A percentile compares a stretch with the other conserved stretches of the same genome.
Conservation (phyloP, 352 stramenopile species). For the Aphanomyces cochlioides region DNA sequence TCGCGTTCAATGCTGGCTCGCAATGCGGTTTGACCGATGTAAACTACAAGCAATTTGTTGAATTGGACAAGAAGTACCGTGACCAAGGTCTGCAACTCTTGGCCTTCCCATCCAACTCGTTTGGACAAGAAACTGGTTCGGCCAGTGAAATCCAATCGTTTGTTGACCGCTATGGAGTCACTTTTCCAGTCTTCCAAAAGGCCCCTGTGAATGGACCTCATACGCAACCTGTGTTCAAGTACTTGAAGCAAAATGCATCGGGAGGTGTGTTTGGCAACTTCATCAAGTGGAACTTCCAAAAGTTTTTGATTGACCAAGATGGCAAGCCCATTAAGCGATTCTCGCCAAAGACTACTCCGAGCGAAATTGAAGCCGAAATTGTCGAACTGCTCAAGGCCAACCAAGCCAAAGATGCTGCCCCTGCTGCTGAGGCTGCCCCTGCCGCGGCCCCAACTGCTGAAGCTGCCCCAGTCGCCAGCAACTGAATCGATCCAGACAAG, state of each 20-base stretch:
- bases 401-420: no score
- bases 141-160: constrained; percentile 58
- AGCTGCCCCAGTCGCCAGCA: no score
- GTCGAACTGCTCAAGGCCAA: constrained; percentile 49
- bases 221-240: constrained; percentile 69
- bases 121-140: constrained; percentile 66
- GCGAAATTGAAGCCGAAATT: constrained; percentile 78
- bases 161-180: constrained; percentile 47
- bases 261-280: constrained; percentile 59
- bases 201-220: constrained; percentile 83
- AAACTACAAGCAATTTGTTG: constrained; percentile 75
- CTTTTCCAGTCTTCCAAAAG: constrained; percentile 64
- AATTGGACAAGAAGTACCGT: constrained; percentile 58
- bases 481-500: no score
- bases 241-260: constrained; percentile 71
- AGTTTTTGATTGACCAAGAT: constrained; percentile 84
- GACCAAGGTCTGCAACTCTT: constrained; percentile 56
- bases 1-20: constrained; percentile 72
- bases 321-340: constrained; percentile 73
- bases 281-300: constrained; percentile 89
- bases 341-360: constrained; percentile 54
- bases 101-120: constrained; percentile 86
- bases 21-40: constrained; percentile 72
- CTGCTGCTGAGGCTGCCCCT: no score
- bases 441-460: no score